Conservation (phyloP, 1,284 basidiomycete genomes). For the Fomitopsis pinicola region DNA sequence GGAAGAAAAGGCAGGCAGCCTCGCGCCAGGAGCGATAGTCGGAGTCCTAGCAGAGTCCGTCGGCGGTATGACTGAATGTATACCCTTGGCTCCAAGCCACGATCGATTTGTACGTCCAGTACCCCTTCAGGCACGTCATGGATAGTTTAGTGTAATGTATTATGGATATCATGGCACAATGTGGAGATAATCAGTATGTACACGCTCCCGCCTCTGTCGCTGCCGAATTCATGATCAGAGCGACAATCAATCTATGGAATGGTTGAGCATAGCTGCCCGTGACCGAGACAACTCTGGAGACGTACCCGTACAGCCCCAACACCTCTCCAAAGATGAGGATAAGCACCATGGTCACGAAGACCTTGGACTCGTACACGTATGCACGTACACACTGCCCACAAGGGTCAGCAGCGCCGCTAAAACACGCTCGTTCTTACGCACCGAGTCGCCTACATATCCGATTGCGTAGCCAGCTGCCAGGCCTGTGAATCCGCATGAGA, state of each 20-base stretch:
- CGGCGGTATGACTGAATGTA: constrained; percentile 6
- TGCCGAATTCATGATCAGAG: constrained; percentile 81
- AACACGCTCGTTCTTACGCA: constrained; percentile 33
- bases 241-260: constrained; percentile 71
- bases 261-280: neutral
- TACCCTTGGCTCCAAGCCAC: neutral
- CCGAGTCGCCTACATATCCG: constrained; percentile 92
- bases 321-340: constrained; percentile 96
- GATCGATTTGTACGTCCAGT: neutral
- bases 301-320: constrained; percentile 81
- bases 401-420: constrained; percentile 1
- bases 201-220: constrained; percentile 33
- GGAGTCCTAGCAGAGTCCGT: constrained; percentile 12
- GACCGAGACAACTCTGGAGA: constrained; percentile 5
- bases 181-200: constrained; percentile 7
- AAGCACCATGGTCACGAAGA: constrained; percentile 89
- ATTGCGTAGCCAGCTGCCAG: constrained; percentile 98
- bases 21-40: constrained; percentile 18
- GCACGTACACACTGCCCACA: constrained; percentile 59
- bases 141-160: neutral
- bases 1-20: constrained; percentile 20
- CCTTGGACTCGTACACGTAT: constrained; percentile 80
- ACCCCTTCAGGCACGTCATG: too few relatives aligned
- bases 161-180: neutral
- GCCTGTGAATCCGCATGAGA: constrained; percentile 90